Percentiles rank a stretch among this genome's conserved stretches.
phyloP scores from a whole-genome alignment of 2,329 filamentous ascomycete genomes.

The Hypoxylon sp. region DNA sequence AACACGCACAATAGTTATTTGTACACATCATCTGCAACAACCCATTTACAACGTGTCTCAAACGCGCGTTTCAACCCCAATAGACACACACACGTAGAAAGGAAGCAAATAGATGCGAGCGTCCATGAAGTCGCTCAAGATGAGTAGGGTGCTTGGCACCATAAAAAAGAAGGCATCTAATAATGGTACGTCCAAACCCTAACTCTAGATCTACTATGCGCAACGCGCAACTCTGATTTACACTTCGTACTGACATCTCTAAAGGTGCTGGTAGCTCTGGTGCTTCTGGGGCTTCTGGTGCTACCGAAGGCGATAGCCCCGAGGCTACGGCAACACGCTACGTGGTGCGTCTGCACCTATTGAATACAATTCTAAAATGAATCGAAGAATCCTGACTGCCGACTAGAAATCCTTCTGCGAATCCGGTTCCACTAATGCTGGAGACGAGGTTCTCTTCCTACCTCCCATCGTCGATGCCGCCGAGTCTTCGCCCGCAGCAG shows the following conservation, averaged over 20 bases:
- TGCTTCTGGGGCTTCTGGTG: conserved; percentile 45
- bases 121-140: conserved; percentile 59
- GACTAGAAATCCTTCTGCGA: conserved; percentile 81
- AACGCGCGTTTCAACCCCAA: conserved; percentile 5
- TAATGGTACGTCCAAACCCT: conserved; percentile 35
- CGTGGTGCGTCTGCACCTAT: conserved; percentile 63
- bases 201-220: conserved; percentile 4
- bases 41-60: conserved; percentile 2
- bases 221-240: conserved; percentile 5
- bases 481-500: conserved; percentile 88
- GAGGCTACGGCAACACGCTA: conserved; percentile 71
- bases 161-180: conserved; percentile 58
- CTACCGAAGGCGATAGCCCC: conserved; percentile 63
- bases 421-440: conserved; percentile 69
- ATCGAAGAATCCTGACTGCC: conserved; percentile 31
- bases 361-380: conserved; percentile 8
- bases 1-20: conserved; percentile 4
- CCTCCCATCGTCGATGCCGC: conserved; percentile 93
- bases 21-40: conserved; percentile 1
- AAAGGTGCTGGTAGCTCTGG: conserved; percentile 37
- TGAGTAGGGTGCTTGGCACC: conserved; percentile 65
- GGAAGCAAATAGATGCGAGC: neutral
- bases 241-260: conserved; percentile 21
- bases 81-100: conserved; percentile 16
- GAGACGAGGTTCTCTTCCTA: conserved; percentile 90